A percentile compares a stretch with the other conserved stretches of the same genome.
Conservation (phyloP, 1,284 basidiomycete genomes). For the Earliella scabrosa region DNA sequence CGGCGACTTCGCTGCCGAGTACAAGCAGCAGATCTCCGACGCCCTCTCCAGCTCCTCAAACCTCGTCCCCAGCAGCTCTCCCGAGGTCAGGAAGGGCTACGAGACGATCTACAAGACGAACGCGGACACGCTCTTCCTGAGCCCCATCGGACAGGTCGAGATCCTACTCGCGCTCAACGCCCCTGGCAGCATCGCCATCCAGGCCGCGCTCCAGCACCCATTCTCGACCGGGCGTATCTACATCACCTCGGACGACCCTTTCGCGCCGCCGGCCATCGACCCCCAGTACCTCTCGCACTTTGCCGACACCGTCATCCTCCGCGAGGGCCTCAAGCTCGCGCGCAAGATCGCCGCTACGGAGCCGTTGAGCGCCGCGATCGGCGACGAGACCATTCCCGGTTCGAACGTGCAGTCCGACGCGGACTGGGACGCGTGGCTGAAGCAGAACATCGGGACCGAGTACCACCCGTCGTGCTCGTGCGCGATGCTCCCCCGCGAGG, state of each 20-base stretch:
- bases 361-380: slow-evolving; percentile 41
- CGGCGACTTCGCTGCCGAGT: slow-evolving; percentile 37
- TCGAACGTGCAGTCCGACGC: slow-evolving; percentile 44
- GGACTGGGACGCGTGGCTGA: slow-evolving; percentile 52
- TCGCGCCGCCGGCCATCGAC: slow-evolving; percentile 62
- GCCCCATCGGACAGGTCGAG: slow-evolving; percentile 59
- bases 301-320: slow-evolving; percentile 58
- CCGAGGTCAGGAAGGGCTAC: slow-evolving; percentile 62
- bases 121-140: slow-evolving; percentile 47
- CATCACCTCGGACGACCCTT: slow-evolving; percentile 56
- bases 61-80: slow-evolving; percentile 49
- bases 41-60: slow-evolving; percentile 38
- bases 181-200: slow-evolving; percentile 47
- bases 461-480: slow-evolving; percentile 66
- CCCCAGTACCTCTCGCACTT: slow-evolving; percentile 62
- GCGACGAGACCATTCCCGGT: slow-evolving; percentile 45
- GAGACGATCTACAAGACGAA: slow-evolving; percentile 61
- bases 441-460: slow-evolving; percentile 44
- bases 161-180: slow-evolving; percentile 53
- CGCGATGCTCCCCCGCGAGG: slow-evolving; percentile 63
- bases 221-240: slow-evolving; percentile 46
- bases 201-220: slow-evolving; percentile 72
- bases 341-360: slow-evolving; percentile 45
- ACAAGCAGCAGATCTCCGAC: slow-evolving; percentile 39
- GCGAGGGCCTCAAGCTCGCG: slow-evolving; percentile 60